Evolutionary conservation across 371 early-diverging fungal species (phyloP), one percentile per base, ranked within the genome.

Genomic region (Cokeromyces recurvatus): DNA sequence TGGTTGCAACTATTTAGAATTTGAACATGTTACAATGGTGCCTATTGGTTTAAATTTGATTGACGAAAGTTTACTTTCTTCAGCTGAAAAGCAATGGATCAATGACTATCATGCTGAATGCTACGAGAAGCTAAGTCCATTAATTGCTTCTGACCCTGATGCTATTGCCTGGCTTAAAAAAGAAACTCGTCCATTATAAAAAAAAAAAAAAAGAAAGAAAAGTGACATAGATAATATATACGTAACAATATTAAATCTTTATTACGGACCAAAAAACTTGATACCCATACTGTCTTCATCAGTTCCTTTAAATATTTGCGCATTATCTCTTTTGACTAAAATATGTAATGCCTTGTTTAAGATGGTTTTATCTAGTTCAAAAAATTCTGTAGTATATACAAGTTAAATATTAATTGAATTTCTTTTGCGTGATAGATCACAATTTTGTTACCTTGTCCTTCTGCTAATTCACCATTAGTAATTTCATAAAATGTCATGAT

Each of bases 1-100:
- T 19, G 86, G 84, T 16, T 60, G 71, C 9, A 84, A 79, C 3
- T 94, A 83, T 53, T 77, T 89, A 41, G 89, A 83, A 2, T 95
- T 97, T 66, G 95, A 97, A 64, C 85, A 89, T 48, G 85, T 95
- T n/a, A 97, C 97, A 4, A 52, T 93, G 56, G 89, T 81, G 2
- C 95, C 93, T 17, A 83, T 91, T 29, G 84, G 86, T 24, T 64
- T 81, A 38, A 87, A 87, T 49, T 70, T 97, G 49, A 83, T 97
- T 43, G 82, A 88, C 29, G 44, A 55, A 12, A 55, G 52, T 4
- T 54, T 94, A 46, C 50, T 97, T 45, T 79, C 82, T 7, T 66
- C 72, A 3, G 72, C 60, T 20, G 96, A 97, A 68, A 69, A 70
- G 34, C 69, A 84, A 38, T 95, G 95, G 95, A 62, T 97, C 24